Base-by-base conservation (phyloP, 2,329 filamentous ascomycete species). In the Aspergillus japonicus region DNA sequence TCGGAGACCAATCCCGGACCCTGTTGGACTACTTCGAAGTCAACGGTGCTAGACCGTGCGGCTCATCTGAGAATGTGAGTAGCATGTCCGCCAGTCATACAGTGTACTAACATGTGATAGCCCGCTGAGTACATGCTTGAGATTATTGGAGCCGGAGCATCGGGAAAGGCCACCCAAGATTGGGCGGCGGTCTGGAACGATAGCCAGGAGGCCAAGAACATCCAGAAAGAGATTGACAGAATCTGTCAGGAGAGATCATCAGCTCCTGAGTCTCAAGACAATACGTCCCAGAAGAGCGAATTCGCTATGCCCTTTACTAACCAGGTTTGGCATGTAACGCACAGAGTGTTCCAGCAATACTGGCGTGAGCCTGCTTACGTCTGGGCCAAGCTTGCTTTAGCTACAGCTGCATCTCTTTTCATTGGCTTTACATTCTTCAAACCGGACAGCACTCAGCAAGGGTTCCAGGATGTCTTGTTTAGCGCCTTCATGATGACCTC, bases 291-390 rank as follows among this genome's bases (percentile, higher is more conserved):
- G 80, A 31, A 78, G 73, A 66, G 87, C 85, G 90, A 95, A 71
- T 96, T 94, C 63, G 92, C 92, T 2, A 89, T 90, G 31, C 84
- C 89, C 0, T 91, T 94, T 70, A 68, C 62, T 47, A 70, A 77
- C 4, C 92, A 96, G 76, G 77, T 94, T 44, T 78, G 76, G 61
- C 82, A 86, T 69, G 90, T 92, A 54, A 84, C 85, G 11, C 74
- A 83, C 65, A 90, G 92, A 69, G 89, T 93, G 31, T 94, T 94
- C 79, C 86, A 94, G 74, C 90, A 95, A 73, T 95, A 94, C 82
- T 96, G 92, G 91, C 88, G 92, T 61, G 92, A 88, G 1, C 92
- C 92, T 0, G 85, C 87, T 2, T 95, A 96, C 79, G 91, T 96
- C 73, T 95, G 92, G 80, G 87, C 89, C 66, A 96, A 96, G 80